Evolutionary conservation across 176 grass and related monocot species (phyloP), one percentile per base, ranked within the genome.

Genomic region (Phragmites australis): DNA sequence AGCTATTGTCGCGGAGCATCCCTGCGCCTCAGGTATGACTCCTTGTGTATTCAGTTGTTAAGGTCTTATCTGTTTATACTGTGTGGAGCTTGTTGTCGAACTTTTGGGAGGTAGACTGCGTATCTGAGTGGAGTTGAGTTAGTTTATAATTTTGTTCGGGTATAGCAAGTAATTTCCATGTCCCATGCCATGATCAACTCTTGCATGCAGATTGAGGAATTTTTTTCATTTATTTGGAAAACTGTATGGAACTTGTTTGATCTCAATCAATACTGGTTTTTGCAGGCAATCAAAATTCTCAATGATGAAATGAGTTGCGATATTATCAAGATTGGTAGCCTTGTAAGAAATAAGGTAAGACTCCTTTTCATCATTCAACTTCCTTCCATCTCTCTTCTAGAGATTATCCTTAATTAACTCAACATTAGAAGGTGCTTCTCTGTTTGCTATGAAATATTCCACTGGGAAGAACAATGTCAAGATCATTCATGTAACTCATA

Each of bases 231-330:
- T 71, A 51, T 62, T 76, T 49, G 22, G 9, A 39, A n/a, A 30
- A 11, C 16, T 49, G 44, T 37, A 18, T 14, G 5, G 48, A 39
- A 37, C 13, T 65, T 48, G 56, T 79, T 31, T 48, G 9, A 15
- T 31, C 15, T 1, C 50, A 26, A 68, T 55, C 59, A 15, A 15
- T 81, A 15, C 21, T 80, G 21, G 23, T 80, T 63, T 63, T 84
- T 47, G 41, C 65, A 97, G 96, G 96, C 96, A 32, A 93, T 98
- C 46, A 98, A 95, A 76, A 83, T 98, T 84, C 86, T 98, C 13
- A 90, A 98, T 51, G 96, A 98, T 88, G 96, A 98, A 57, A 95
- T 91, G 86, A 89, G 84, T 79, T 98, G 96, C 83, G 96, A 98
- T 30, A 88, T 98, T 73, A 93, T 95, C 50, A 98, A 98, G 86